These are phyloP conservation scores for Ajuga chamaepitys DNA, from an alignment of 257 asterid species.

Conservation along the genomic window DNA sequence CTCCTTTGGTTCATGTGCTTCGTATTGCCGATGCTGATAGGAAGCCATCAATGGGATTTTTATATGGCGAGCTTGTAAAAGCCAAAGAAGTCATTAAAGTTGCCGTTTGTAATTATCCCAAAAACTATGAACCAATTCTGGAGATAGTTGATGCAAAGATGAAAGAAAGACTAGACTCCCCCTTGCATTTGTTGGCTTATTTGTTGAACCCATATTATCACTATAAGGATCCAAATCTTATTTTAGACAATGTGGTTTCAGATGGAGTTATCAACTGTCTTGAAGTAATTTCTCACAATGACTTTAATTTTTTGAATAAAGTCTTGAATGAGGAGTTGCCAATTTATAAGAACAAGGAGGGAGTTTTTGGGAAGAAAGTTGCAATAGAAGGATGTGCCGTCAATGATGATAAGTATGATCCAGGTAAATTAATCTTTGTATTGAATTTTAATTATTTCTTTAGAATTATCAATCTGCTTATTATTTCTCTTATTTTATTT, in stretches of 20 bases:
- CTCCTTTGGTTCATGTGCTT: too few relatives aligned
- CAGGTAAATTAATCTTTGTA: too few relatives aligned
- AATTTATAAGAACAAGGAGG: too few relatives aligned
- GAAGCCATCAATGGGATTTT: conserved; percentile 1
- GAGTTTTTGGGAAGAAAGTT: not conserved
- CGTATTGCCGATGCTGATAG: too few relatives aligned
- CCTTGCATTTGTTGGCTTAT: conserved; percentile 7
- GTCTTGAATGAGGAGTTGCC: not conserved
- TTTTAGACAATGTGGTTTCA: not conserved
- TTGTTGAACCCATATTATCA: not conserved
- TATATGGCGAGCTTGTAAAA: not conserved
- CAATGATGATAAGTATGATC: not conserved
- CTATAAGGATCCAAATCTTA: not conserved
- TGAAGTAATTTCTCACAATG: not conserved
- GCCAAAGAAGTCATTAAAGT: not conserved
- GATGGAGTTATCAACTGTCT: not conserved
- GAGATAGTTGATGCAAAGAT: too few relatives aligned
- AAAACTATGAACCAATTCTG: not conserved
- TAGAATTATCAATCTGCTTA: too few relatives aligned
- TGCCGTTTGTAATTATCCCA: not conserved
- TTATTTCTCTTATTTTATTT: too few relatives aligned
- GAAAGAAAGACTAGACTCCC: too few relatives aligned
- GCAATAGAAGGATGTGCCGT: not conserved
- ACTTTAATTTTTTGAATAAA: not conserved
- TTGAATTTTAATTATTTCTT: too few relatives aligned